These are phyloP conservation scores for Thraustochytrium striatum DNA, from an alignment of 352 stramenopile species.

Conservation along the genomic window DNA sequence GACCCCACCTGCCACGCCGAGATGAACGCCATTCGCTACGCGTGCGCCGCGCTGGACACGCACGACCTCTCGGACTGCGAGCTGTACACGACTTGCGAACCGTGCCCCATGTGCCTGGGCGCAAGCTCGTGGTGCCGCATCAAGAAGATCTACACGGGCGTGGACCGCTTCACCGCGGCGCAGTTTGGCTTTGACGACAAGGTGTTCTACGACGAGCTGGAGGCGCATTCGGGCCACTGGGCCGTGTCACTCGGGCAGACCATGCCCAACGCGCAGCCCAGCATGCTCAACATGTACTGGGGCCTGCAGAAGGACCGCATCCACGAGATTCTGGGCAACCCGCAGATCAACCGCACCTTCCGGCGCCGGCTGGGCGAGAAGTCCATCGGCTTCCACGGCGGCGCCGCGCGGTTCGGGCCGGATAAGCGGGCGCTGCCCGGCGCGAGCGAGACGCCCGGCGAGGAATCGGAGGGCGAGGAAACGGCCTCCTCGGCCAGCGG, in stretches of 20 bases:
- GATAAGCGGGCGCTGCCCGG: not conserved
- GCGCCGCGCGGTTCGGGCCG: constrained; percentile 6
- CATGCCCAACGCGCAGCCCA: constrained; percentile 46
- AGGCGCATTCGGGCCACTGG: constrained; percentile 37
- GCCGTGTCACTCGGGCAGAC: constrained; percentile 40
- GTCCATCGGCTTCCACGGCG: constrained; percentile 35
- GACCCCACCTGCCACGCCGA: constrained; percentile 48
- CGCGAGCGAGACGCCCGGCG: not conserved
- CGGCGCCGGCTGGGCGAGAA: constrained; percentile 40
- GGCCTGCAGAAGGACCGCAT: constrained; percentile 37
- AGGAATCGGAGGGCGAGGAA: not conserved
- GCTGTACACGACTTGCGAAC: constrained; percentile 46
- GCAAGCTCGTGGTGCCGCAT: constrained; percentile 34
- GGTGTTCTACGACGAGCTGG: constrained; percentile 49
- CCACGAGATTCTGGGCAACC: constrained; percentile 15
- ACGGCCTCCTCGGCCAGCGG: not conserved
- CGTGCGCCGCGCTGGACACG: constrained; percentile 33
- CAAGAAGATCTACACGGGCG: constrained; percentile 48
- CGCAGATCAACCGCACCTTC: constrained; percentile 40
- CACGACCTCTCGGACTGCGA: constrained; percentile 49
- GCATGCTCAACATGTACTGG: constrained; percentile 45
- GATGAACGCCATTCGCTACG: constrained; percentile 48
- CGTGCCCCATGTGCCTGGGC: constrained; percentile 45
- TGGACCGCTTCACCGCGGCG: constrained; percentile 47
- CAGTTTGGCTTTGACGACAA: constrained; percentile 49